Conservation (phyloP, 2,329 filamentous ascomycete genomes). For the Simplicillium sp. region DNA sequence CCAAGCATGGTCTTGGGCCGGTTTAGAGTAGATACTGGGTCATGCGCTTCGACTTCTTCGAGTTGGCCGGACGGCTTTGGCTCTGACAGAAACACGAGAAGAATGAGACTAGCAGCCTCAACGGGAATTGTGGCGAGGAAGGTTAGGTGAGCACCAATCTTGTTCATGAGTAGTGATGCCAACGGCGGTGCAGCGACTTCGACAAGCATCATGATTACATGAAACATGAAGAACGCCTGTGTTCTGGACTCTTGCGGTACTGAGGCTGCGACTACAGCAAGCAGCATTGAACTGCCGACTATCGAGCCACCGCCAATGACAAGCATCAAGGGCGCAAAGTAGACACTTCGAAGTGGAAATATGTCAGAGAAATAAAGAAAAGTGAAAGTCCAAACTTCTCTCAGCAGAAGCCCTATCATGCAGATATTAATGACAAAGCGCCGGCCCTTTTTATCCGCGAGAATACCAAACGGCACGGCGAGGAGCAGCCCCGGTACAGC, state of each 20-base stretch:
- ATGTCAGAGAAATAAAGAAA: background rate
- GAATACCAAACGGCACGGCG: background rate
- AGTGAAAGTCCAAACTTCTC: background rate
- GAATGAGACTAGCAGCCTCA: background rate
- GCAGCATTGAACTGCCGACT: slow-evolving; percentile 1
- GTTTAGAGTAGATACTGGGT: background rate
- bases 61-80: background rate
- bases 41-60: no score
- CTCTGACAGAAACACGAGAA: background rate
- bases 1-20: no score
- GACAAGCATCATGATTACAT: background rate
- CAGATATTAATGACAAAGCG: background rate
- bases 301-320: slow-evolving; percentile 2
- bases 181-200: background rate
- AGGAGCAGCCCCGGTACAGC: background rate
- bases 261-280: slow-evolving; percentile 1
- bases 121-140: background rate
- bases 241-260: background rate
- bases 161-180: background rate
- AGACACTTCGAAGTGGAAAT: background rate
- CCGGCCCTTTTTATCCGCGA: background rate
- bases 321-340: background rate
- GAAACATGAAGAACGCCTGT: background rate
- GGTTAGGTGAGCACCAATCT: background rate
- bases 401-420: background rate